A percentile compares a stretch with the other conserved stretches of the same genome.
Conservation (phyloP, 495 filamentous ascomycete species). For the Astrothelium subdiscretum region DNA sequence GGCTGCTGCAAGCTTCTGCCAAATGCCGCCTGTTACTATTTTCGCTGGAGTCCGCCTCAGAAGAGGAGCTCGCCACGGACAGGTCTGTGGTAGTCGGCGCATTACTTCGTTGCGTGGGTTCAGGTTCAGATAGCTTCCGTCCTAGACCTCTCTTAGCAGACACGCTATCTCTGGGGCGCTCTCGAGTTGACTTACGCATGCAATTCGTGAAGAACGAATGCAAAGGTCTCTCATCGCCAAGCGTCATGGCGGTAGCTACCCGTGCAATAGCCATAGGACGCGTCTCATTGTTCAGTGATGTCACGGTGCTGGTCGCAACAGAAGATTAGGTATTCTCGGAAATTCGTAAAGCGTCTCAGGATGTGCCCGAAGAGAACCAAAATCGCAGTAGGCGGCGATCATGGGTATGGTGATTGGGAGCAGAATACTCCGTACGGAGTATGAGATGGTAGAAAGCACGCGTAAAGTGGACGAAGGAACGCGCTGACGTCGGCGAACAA, state of each 20-base stretch:
- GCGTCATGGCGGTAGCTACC: slow-evolving; percentile 23
- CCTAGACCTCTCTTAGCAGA: neutral
- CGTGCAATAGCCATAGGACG: slow-evolving; percentile 22
- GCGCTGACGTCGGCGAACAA: neutral
- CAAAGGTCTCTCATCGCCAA: slow-evolving; percentile 18
- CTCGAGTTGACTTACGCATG: slow-evolving; percentile 5
- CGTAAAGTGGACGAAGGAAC: neutral
- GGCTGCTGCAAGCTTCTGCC: neutral
- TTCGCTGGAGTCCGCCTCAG: neutral
- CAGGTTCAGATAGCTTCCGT: neutral
- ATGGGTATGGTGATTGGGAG: neutral
- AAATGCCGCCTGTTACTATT: neutral
- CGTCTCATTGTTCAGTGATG: neutral
- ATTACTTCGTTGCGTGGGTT: neutral
- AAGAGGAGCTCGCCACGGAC: neutral
- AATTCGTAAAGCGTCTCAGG: too few species aligned
- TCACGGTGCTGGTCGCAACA: too few species aligned
- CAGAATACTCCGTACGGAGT: too few species aligned
- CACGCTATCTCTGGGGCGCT: neutral
- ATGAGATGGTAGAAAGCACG: neutral
- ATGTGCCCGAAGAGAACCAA: too few species aligned
- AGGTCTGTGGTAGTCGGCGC: neutral
- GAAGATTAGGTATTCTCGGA: too few species aligned
- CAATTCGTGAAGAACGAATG: slow-evolving; percentile 29
- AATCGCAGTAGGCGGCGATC: too few species aligned